Percentiles rank a stretch among this genome's conserved stretches.
Conservation (phyloP, 306 rosid genomes). For the Crotalaria pallida region DNA sequence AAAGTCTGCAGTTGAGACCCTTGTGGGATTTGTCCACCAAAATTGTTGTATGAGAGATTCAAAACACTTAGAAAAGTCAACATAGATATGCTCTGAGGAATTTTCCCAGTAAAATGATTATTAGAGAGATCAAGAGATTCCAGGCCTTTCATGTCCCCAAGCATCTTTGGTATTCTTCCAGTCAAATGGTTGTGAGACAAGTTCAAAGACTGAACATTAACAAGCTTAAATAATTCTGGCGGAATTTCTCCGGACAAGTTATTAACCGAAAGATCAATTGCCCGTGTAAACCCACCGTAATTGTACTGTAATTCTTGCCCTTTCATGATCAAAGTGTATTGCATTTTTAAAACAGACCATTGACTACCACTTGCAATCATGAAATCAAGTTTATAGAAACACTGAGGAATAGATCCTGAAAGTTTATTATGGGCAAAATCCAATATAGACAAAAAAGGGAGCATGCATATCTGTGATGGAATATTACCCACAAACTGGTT, state of each 20-base stretch:
- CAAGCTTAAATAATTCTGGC: not conserved
- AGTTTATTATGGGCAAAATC: not conserved
- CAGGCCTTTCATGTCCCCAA: not conserved
- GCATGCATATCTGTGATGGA: not conserved
- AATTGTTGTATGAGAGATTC: not conserved
- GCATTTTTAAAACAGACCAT: not conserved
- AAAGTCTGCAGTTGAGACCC: not conserved
- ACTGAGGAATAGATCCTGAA: not conserved
- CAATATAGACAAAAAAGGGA: not conserved
- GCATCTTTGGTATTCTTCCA: not conserved
- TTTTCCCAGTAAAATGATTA: not conserved
- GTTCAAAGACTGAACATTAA: not conserved
- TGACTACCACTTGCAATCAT: not conserved
- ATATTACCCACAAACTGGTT: not conserved
- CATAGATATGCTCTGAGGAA: not conserved
- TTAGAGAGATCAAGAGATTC: slow-evolving; percentile 10
- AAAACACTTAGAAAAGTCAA: not conserved
- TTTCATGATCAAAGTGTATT: not conserved
- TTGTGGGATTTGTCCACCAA: not conserved
- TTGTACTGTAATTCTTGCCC: not conserved
- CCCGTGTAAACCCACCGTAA: fast-evolving
- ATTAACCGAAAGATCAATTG: not conserved
- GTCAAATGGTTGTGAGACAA: not conserved
- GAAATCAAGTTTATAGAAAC: not conserved
- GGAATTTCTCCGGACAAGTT: not conserved